phyloP scores from a whole-genome alignment of 116 monocot species.

The Papilionanthe hybrid region DNA sequence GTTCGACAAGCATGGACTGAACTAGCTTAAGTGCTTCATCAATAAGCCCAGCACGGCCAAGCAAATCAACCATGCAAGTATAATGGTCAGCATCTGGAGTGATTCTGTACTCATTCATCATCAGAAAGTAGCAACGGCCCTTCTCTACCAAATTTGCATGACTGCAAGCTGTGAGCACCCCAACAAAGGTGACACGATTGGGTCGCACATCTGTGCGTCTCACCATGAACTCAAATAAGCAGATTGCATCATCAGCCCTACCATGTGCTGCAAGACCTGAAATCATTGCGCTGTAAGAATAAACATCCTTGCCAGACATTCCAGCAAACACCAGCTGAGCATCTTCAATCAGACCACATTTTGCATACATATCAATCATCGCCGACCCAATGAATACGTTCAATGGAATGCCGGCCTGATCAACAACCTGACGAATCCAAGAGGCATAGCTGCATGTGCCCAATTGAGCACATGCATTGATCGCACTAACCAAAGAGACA shows the following conservation, averaged over 20 bases:
- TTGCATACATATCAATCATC: constrained; percentile 63
- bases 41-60: constrained; percentile 54
- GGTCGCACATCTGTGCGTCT: constrained; percentile 25
- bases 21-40: constrained; percentile 59
- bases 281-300: constrained; percentile 71
- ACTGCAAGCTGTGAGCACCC: constrained; percentile 64
- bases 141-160: constrained; percentile 58
- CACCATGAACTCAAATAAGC: constrained; percentile 54
- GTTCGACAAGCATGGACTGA: constrained; percentile 39
- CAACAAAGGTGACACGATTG: constrained; percentile 52
- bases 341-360: constrained; percentile 59
- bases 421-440: constrained; percentile 19
- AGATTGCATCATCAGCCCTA: constrained; percentile 37
- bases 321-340: constrained; percentile 32
- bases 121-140: constrained; percentile 24
- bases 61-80: constrained; percentile 69
- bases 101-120: constrained; percentile 30
- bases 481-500: constrained; percentile 35
- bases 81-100: constrained; percentile 46
- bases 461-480: constrained; percentile 47
- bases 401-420: background rate
- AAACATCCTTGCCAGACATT: constrained; percentile 45
- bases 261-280: constrained; percentile 53
- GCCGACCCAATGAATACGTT: constrained; percentile 10
- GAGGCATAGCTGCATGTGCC: constrained; percentile 39